Evolutionary conservation across 208 protist species (phyloP).

Genomic region (Trypanosoma congolense): DNA sequence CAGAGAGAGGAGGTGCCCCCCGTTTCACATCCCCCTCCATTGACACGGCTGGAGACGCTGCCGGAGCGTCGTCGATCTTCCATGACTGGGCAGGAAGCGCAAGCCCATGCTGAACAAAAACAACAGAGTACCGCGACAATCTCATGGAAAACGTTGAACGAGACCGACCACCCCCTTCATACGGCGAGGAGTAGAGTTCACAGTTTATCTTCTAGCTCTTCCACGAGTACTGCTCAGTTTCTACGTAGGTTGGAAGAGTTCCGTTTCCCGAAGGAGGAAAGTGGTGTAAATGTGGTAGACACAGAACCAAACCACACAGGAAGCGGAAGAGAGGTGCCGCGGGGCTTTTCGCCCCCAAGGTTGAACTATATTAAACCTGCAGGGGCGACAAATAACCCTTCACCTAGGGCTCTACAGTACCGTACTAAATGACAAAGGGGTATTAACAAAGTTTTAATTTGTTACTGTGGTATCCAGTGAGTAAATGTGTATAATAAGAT

Average conservation of each 20-base stretch:
- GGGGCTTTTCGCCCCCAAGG: not conserved
- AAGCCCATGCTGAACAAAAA: not conserved
- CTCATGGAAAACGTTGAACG: not conserved
- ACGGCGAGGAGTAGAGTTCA: not conserved
- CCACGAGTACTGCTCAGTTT: slow-evolving; percentile 1
- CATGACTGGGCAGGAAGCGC: not conserved
- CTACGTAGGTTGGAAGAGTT: slow-evolving; percentile 7
- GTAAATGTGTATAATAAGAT: no score
- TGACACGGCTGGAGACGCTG: not conserved
- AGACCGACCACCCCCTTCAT: not conserved
- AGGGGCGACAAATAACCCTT: not conserved
- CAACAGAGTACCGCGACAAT: not conserved
- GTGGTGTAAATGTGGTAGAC: not conserved
- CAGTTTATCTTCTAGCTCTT: not conserved
- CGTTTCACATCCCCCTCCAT: not conserved
- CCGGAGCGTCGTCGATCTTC: not conserved
- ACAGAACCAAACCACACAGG: not conserved
- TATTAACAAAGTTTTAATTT: no score
- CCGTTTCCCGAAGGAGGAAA: slow-evolving; percentile 4
- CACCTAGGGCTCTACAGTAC: not conserved
- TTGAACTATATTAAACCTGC: not conserved
- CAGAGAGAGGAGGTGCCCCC: not conserved
- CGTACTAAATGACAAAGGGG: not conserved
- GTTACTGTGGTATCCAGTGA: no score
- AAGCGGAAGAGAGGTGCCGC: not conserved